Percentiles rank a stretch among this genome's conserved stretches.
Evolutionary conservation across 495 filamentous ascomycete genomes (phyloP).

Genomic region (Lindgomyces ingoldianus): DNA sequence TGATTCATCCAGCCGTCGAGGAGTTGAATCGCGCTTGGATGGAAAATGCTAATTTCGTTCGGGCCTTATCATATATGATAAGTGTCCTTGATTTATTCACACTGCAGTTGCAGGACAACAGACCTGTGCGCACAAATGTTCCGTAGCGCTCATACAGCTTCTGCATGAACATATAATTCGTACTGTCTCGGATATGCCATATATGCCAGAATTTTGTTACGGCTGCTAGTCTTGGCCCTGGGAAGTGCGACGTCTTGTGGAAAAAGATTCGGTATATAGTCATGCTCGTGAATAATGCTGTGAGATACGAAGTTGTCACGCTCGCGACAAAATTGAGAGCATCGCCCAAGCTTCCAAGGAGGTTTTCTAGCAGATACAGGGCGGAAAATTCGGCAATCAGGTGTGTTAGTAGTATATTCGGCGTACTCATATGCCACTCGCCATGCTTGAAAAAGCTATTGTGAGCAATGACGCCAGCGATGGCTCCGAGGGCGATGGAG

Average conservation of each 20-base stretch:
- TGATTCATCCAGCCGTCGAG: conserved; percentile 15
- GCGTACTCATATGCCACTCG: conserved; percentile 7
- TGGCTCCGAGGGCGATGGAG: no score
- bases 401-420: background rate
- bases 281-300: conserved; percentile 19
- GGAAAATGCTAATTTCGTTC: conserved; percentile 25
- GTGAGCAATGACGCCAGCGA: background rate
- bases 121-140: conserved; percentile 16
- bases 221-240: conserved; percentile 9
- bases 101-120: no score
- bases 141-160: conserved; percentile 11
- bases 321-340: background rate
- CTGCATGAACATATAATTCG: conserved; percentile 15
- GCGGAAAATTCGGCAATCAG: background rate
- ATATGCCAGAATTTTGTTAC: conserved; percentile 23
- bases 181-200: conserved; percentile 6
- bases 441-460: background rate
- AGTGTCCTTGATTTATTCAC: background rate
- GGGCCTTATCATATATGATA: conserved; percentile 14
- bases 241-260: conserved; percentile 3
- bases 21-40: conserved; percentile 10
- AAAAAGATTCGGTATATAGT: conserved; percentile 20
- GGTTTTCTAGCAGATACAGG: background rate
- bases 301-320: background rate
- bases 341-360: background rate